Evolutionary conservation across 306 rosid species (phyloP).

Genomic region (Glycine latifolia): DNA sequence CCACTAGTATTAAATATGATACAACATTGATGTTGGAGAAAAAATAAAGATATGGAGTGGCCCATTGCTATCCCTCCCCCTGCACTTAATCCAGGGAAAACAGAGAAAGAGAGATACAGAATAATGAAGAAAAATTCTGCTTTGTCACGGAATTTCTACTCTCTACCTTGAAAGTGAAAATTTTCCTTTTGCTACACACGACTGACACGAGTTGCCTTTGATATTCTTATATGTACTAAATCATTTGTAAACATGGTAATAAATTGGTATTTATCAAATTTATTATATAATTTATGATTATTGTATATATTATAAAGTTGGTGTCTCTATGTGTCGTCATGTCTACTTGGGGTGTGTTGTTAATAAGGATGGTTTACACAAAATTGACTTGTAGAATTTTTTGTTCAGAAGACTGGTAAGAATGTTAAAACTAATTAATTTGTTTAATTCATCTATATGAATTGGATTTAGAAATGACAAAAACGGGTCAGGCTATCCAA

Average conservation of each 20-base stretch:
- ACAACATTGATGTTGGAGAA: slow-evolving; percentile 21
- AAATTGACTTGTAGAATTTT: too few relatives aligned
- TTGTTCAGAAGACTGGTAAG: too few relatives aligned
- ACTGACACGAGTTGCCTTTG: not conserved
- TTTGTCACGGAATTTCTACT: slow-evolving; percentile 22
- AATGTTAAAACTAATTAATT: too few relatives aligned
- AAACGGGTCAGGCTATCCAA: too few relatives aligned
- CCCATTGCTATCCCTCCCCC: slow-evolving; percentile 1
- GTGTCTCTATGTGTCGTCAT: not conserved
- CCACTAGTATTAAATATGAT: slow-evolving; percentile 22
- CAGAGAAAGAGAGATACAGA: slow-evolving; percentile 11
- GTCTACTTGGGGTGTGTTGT: too few relatives aligned
- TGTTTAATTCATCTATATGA: too few relatives aligned
- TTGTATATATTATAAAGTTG: too few relatives aligned
- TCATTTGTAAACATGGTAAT: not conserved
- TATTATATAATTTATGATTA: not conserved
- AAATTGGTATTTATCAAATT: not conserved
- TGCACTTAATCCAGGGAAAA: not conserved
- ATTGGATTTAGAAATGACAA: too few relatives aligned
- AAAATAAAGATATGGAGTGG: slow-evolving; percentile 31
- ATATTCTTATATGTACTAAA: not conserved
- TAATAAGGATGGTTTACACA: too few relatives aligned
- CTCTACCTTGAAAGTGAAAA: slow-evolving; percentile 29
- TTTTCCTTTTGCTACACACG: not conserved
- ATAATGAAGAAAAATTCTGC: slow-evolving; percentile 19